Base-by-base conservation (phyloP, 352 stramenopile species). In the Phytophthora idaei region DNA sequence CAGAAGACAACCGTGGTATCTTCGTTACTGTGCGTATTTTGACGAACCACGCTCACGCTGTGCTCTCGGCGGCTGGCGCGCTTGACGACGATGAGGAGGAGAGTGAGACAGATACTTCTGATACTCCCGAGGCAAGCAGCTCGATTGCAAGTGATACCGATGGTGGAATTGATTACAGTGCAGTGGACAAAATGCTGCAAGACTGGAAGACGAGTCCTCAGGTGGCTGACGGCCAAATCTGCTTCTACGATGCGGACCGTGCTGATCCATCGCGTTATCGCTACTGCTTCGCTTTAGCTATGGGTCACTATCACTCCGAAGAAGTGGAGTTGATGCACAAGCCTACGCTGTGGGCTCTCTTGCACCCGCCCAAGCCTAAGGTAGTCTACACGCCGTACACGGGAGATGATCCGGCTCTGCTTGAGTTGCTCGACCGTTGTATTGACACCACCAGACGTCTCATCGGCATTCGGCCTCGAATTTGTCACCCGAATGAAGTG, bases 211-310 rank as follows among this genome's bases (percentile, higher is more conserved):
- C 51, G 9, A 69, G 68, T n/a, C 73, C 82, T 6, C 85, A 90
- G 29, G 72, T 90, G 31, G 58, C 73, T 8, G 85, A 93, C 39
- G 85, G 85, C 15, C 57, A 80, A 52, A 61, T 92, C 31, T 93
- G 85, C 61, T 90, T 93, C 32, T 91, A 75, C 57, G 86, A 93
- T 61, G 67, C 69, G 3, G 76, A 90, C 25, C 70, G 83, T 34
- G 57, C 62, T n/a, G 69, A 83, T 15, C 77, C 83, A n/a, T 87
- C 74, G 51, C 75, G 81, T 49, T 71, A 79, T 12, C 71, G 71
- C 53, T 92, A 90, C 56, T 93, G 85, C 61, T 93, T 92, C 48
- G 63, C 69, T 11, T 44, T 93, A 2, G 77, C 83, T 4, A 59
- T 90, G 42, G 83, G 81, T 1, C 74, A 89, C 44, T 90, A 81